Base-by-base conservation (phyloP, 768 basidiomycete species). In the Postia placenta region DNA sequence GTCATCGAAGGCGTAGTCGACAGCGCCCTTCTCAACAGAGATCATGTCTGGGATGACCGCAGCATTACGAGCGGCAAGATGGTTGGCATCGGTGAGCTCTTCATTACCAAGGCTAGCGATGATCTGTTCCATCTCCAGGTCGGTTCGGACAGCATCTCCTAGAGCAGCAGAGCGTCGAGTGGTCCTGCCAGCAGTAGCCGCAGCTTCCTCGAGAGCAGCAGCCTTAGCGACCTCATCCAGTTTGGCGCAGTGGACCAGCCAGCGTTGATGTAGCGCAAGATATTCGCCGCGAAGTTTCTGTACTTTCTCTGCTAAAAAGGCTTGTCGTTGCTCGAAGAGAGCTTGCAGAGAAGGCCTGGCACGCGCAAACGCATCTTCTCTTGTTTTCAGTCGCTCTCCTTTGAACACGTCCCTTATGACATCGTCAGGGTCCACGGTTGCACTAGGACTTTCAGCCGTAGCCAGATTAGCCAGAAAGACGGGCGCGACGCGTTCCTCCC, bases 61-160 rank as follows among this genome's bases (percentile, higher is more conserved):
- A 27, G 91, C 77, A 54, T 96, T 96, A 53, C 80, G 76, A 47
- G 82, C 71, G 3, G 92, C 88, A n/a, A 96, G 81, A 53, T 88
- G 80, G 54, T 80, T 87, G 0, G 94, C 91, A 66, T 98, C 93
- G n/a, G 85, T 89, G 25, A 90, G 81, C 51, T 95, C 93, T 54
- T 95, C 92, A 56, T 85, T 87, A 22, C 91, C 92, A 35, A 96
- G 71, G 60, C 85, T 90, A n/a, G 91, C 91, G 49, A 98, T 87
- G 61, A 98, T 92, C 67, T 93, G 92, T 60, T 96, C 90, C 82
- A 96, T 93, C 71, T 97, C 95, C 49, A 95, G 76, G 66, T 97
- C 94, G 15, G 93, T 92, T 3, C 92, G 85, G 14, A 93, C 93
- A 12, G 90, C 84, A 65, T 96, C 94, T 23, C 90, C 90, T 53